A percentile compares a stretch with the other conserved stretches of the same genome.
These are phyloP conservation scores for Plasmodium berghei DNA, from an alignment of 169 alveolate species.

Conservation along the genomic window DNA sequence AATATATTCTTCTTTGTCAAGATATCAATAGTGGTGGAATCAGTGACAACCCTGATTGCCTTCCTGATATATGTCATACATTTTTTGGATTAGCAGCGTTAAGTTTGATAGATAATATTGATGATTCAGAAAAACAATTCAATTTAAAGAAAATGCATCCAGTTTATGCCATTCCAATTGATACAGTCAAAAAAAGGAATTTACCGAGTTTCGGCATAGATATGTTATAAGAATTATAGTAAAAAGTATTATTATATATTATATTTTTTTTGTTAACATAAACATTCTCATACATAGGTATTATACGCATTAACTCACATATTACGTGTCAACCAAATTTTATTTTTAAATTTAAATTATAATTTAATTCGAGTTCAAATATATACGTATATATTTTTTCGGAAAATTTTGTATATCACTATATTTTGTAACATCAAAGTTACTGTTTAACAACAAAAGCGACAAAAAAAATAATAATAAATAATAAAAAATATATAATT, in stretches of 20 bases:
- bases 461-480: slow-evolving; percentile 6
- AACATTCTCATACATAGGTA: no score
- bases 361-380: no score
- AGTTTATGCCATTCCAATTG: slow-evolving; percentile 80
- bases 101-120: slow-evolving; percentile 84
- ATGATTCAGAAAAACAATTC: slow-evolving; percentile 12
- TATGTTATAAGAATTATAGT: not conserved
- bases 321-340: no score
- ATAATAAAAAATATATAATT: not conserved
- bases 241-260: not conserved
- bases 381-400: no score
- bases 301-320: no score
- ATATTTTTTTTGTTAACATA: no score
- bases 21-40: slow-evolving; percentile 95
- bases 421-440: no score
- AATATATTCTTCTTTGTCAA: slow-evolving; percentile 90
- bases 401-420: no score
- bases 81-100: slow-evolving; percentile 96
- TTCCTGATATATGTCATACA: slow-evolving; percentile 96
- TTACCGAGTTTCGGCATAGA: slow-evolving; percentile 30
- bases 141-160: slow-evolving; percentile 77
- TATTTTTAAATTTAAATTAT: no score
- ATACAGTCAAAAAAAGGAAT: slow-evolving; percentile 33
- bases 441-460: not conserved
- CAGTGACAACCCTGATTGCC: slow-evolving; percentile 95